Evolutionary conservation across 2,329 filamentous ascomycete species (phyloP), one percentile per base, ranked within the genome.

Genomic region (Chaetomiaceae sp.): DNA sequence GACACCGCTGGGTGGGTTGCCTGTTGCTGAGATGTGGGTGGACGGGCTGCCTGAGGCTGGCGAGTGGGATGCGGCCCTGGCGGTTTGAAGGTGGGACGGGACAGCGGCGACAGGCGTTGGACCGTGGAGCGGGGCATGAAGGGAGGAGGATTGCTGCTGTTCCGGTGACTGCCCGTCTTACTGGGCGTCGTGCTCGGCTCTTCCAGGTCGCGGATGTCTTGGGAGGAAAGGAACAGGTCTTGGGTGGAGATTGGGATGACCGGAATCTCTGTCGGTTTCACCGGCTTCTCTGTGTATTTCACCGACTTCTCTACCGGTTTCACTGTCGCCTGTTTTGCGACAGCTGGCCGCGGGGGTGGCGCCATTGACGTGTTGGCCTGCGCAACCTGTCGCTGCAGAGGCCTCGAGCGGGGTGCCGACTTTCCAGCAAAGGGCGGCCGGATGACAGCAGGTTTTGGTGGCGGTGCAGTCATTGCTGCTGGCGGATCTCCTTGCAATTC

Each of bases 401-500:
- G 43, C 14, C 31, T 40, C 16, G 19, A 31, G 14, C 4, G 33
- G 19, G 12, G 2, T 1, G 12, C 4, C 3, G 12, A 10, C 17
- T 50, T 37, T 2, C 14, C 13, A 12, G 41, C 40, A 3, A 50
- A 31, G 0, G 53, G 42, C 3, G 48, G 43, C 0, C 38, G 54
- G 7, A 52, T 58, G 45, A 40, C 58, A 58, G 13, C 54, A 56
- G 30, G 59, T 33, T 43, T 47, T 10, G 38, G 38, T 23, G 61
- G 59, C 25, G n/a, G n/a, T 9, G 51, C 58, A 44, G 42, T 57
- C 59, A 20, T 57, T 55, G 19, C 58, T 27, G 19, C 21, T 5
- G 37, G 17, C 5, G 44, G 60, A 54, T 75, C 70, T 27, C 74
- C 72, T 2, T 68, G 61, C 3, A 83, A 63, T 60, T 83, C 79